phyloP scores from a whole-genome alignment of 2,329 filamentous ascomycete genomes.

The Clonostachys rosea region DNA sequence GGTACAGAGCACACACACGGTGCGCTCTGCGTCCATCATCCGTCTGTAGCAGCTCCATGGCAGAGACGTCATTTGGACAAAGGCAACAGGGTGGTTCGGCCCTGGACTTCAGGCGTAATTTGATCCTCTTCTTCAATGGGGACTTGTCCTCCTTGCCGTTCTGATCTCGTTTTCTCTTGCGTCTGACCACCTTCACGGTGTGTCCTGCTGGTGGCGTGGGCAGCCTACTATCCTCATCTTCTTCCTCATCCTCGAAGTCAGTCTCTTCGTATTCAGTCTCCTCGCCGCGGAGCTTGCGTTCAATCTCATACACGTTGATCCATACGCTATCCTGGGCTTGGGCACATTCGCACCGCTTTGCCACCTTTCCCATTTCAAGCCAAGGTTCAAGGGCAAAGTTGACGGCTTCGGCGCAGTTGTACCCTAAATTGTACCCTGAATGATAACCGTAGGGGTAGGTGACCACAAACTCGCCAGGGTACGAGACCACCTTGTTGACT shows the following conservation, averaged over 20 bases:
- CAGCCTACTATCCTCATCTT: conserved; percentile 60
- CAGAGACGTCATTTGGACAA: conserved; percentile 85
- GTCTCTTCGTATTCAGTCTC: conserved; percentile 80
- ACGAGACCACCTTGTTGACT: conserved; percentile 92
- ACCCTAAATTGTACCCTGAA: conserved; percentile 95
- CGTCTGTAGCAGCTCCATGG: conserved; percentile 77
- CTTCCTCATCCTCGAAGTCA: conserved; percentile 64
- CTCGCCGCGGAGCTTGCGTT: conserved; percentile 88
- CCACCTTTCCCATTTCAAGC: conserved; percentile 91
- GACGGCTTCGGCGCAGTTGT: conserved; percentile 98
- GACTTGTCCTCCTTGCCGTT: conserved; percentile 33
- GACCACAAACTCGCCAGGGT: conserved; percentile 96
- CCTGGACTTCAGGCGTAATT: conserved; percentile 67
- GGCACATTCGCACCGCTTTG: conserved; percentile 95
- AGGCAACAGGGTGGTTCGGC: conserved; percentile 80
- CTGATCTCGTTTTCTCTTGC: conserved; percentile 53
- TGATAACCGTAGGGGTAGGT: conserved; percentile 99
- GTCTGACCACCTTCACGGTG: conserved; percentile 51
- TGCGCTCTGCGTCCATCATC: conserved; percentile 87
- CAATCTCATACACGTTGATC: conserved; percentile 95
- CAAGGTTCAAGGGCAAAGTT: conserved; percentile 96
- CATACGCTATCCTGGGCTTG: conserved; percentile 95
- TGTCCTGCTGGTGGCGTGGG: conserved; percentile 76
- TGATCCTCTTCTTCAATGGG: conserved; percentile 70
- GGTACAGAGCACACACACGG: conserved; percentile 82